Percentiles rank a stretch among this genome's conserved stretches.
phyloP scores from a whole-genome alignment of 257 asterid genomes.

The Verbena officinalis region DNA sequence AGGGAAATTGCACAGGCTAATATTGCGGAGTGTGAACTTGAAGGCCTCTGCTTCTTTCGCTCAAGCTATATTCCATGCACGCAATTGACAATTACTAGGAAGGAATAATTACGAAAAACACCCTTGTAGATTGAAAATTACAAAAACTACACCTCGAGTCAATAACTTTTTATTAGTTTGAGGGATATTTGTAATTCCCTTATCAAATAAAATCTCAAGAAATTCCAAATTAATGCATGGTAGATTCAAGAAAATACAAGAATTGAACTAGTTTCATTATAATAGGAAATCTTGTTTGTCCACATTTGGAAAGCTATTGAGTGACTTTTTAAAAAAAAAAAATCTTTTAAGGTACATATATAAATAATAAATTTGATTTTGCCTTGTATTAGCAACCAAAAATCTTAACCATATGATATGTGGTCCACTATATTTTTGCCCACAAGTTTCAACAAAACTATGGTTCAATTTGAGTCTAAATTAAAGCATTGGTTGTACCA shows the following conservation, averaged over 20 bases:
- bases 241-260: not conserved
- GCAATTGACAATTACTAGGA: not conserved
- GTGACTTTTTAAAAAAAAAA: too few relatives aligned
- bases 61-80: not conserved
- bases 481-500: too few relatives aligned
- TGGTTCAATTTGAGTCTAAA: not conserved
- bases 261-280: not conserved
- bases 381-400: not conserved
- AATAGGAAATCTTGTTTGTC: not conserved
- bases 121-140: not conserved
- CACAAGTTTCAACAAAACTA: conserved; percentile 21
- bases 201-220: not conserved
- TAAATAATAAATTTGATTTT: too few relatives aligned
- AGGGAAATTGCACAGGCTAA: too few relatives aligned
- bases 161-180: too few relatives aligned
- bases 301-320: not conserved
- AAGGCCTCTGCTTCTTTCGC: not conserved
- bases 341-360: too few relatives aligned
- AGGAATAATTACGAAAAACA: too few relatives aligned
- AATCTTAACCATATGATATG: conserved; percentile 16
- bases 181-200: not conserved
- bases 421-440: conserved; percentile 18
- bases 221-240: not conserved
- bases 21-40: too few relatives aligned
- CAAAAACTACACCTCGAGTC: too few relatives aligned